Evolutionary conservation across 2,329 filamentous ascomycete genomes (phyloP), one percentile per base, ranked within the genome.

Genomic region (Dactylella cylindrospora): DNA sequence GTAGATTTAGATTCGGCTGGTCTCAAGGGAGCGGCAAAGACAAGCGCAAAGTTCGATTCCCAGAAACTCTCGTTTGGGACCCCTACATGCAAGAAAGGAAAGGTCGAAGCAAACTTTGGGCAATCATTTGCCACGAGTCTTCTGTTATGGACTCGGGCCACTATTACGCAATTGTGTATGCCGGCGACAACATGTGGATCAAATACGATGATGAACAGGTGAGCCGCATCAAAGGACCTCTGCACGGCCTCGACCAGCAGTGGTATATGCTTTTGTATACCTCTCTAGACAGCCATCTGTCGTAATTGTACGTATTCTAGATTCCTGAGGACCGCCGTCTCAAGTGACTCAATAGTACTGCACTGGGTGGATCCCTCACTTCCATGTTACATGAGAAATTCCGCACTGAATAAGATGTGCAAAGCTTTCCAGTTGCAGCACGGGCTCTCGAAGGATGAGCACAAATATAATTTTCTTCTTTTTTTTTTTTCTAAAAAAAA

Each of bases 51-150:
- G 55, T 61, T 5, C 43, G 38, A 20, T 61, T 53, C 25, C 41
- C 47, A 7, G 55, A 61, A 15, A 26, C 7, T 15, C 40, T 61
- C 20, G 20, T 12, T 23, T 61, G 55, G 55, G 6, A n/a, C 3
- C 15, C 31, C 3, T 46, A 36, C 25, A 38, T 35, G 2, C 26
- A 41, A 20, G 32, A 17, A 7, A 15, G 12, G 6, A 17, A 13
- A 25, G 20, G 28, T 35, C 44, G 36, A 35, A 61, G 55, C 15
- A 45, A 23, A 28, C 28, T 61, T 9, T 17, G 17, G 23, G 55
- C 47, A 31, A 41, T 61, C 20, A 41, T 61, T 28, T 53, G 55
- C 20, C 55, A 61, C 13, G 22, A 52, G 12, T 61, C 55, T 8
- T 41, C 51, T 8, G 33, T 15, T 15, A 6, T 47, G 8, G 25